Base-by-base conservation (phyloP, 345 rosid genomes). In the Aquilaria yunnanensis region DNA sequence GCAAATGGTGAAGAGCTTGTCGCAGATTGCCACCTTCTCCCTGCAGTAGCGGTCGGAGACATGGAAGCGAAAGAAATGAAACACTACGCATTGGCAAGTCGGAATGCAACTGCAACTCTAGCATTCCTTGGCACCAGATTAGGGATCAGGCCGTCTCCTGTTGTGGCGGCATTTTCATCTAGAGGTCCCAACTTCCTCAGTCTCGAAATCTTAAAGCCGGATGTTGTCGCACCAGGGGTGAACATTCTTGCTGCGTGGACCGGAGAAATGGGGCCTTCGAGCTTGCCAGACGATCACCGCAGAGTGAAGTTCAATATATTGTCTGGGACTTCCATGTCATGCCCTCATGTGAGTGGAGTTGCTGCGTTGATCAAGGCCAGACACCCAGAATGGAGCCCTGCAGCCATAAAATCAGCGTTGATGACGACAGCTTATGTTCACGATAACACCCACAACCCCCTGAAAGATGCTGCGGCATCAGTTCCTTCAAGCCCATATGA, bases 341-440 rank as follows among this genome's bases (percentile, higher is more conserved):
- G 98, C 65, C 97, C 98, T 29, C 98, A 92, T 67, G 97, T 92
- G 56, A 89, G 98, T 45, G 98, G 98, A 23, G 71, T 89, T 2
- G 98, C 96, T 1, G 98, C 98, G 5, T 74, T 92, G 72, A 79
- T 92, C 57, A 92, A 84, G 68, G 89, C 94, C 31, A 81, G 87
- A 63, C 96, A 89, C 64, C 97, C 98, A 2, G 92, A 85, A 33
- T 92, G 98, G 98, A 85, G 96, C 43, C 92, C 97, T 0, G 89
- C 98, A 0, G 94, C 93, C 13, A 75, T 92, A 12, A 89, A 89
- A 77, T 92, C 98, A 54, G 97, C 98, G 33, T 83, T 92, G 34
- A 85, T 92, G 96, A 92, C 98, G 14, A 92, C 98, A 1, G 94
- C 96, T 47, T 89, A 89, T 72, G 87, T 92, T 61, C 98, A 89